Conservation (phyloP, 129 eudicot species). For the Cynara cardunculus region DNA sequence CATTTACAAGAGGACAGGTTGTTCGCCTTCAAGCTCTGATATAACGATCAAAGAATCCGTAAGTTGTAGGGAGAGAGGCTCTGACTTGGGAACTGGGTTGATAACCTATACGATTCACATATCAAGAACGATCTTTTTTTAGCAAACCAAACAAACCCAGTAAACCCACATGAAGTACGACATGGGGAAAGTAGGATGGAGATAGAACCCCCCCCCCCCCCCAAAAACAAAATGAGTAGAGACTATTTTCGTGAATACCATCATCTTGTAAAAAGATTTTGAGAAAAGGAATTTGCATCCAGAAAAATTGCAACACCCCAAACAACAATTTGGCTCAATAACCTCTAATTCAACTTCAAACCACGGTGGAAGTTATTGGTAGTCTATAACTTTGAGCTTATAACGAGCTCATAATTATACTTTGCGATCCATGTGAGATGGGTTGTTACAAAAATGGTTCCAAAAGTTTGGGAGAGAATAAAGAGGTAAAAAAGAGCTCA, state of each 20-base stretch:
- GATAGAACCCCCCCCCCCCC: neutral
- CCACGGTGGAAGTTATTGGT: neutral
- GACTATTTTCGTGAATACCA: neutral
- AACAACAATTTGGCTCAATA: neutral
- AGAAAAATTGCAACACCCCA: neutral
- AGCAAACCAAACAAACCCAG: neutral
- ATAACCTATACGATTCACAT: slow-evolving; percentile 54
- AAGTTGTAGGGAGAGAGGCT: slow-evolving; percentile 58
- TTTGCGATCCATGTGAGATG: neutral
- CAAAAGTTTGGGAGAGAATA: neutral
- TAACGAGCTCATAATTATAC: neutral
- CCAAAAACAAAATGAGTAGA: no score
- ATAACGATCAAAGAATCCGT: slow-evolving; percentile 79
- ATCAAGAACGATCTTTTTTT: neutral
- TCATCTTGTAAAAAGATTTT: neutral
- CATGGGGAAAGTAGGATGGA: neutral
- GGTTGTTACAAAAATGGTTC: neutral
- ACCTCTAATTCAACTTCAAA: neutral
- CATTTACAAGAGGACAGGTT: slow-evolving; percentile 47
- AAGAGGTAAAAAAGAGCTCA: neutral
- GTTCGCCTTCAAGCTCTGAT: slow-evolving; percentile 88
- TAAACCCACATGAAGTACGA: neutral
- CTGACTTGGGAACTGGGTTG: slow-evolving; percentile 80
- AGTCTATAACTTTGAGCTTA: neutral
- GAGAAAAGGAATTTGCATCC: neutral